Evolutionary conservation across 2,329 filamentous ascomycete species (phyloP).

Genomic region (Diaporthe capsici): DNA sequence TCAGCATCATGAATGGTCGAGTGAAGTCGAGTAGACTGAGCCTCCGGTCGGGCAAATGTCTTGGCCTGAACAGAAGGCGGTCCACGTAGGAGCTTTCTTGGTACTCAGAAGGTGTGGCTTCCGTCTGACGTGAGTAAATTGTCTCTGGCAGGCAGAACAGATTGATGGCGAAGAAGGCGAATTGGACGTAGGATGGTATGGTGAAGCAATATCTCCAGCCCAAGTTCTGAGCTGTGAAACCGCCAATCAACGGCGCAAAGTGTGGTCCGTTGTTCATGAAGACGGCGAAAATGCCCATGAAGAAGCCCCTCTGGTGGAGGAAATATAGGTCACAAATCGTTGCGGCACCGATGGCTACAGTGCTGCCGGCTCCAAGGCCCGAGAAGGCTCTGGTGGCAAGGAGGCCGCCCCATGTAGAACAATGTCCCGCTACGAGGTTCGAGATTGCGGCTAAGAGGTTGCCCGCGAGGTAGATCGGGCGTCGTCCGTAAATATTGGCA

Average conservation of each 20-base stretch:
- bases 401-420: conserved; percentile 43
- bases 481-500: conserved; percentile 52
- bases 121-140: conserved; percentile 43
- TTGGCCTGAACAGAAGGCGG: conserved; percentile 34
- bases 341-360: conserved; percentile 43
- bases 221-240: conserved; percentile 47
- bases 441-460: conserved; percentile 50
- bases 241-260: conserved; percentile 46
- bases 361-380: conserved; percentile 42
- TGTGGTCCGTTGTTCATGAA: conserved; percentile 46
- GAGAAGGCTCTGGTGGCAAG: conserved; percentile 45
- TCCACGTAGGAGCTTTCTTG: conserved; percentile 30
- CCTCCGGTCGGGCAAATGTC: conserved; percentile 29
- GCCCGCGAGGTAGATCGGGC: conserved; percentile 51
- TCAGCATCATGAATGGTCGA: conserved; percentile 45
- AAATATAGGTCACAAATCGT: conserved; percentile 46
- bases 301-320: conserved; percentile 46
- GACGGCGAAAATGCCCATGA: conserved; percentile 46
- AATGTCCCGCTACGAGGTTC: conserved; percentile 47
- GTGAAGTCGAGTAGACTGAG: conserved; percentile 42
- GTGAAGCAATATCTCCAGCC: conserved; percentile 47
- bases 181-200: conserved; percentile 47
- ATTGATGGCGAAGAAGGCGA: conserved; percentile 44
- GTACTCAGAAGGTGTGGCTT: neutral
- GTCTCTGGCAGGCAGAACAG: conserved; percentile 49